Base-by-base conservation (phyloP, 2,329 filamentous ascomycete genomes). In the Diplodia corticola region DNA sequence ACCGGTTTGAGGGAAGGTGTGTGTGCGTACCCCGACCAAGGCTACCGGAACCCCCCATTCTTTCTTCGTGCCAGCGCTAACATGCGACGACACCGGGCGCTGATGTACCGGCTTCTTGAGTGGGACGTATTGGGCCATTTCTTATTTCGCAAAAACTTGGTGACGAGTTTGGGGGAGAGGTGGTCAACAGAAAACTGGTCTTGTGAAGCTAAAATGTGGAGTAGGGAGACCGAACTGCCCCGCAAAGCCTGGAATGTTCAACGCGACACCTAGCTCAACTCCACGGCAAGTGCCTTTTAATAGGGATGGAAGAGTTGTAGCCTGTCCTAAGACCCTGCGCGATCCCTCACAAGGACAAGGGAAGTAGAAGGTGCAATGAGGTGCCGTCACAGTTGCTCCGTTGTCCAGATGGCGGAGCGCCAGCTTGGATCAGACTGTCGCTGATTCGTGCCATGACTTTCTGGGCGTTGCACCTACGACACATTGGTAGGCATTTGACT, bases 1-100 rank as follows among this genome's bases (percentile, higher is more conserved):
- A 22, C 10, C 9, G n/a, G 4, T 5, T 15, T 17, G 13, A 44
- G n/a, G 9, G 7, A 22, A 26, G 5, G 33, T n/a, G 12, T 12
- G 12, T 12, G 7, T 10, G 40, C 63, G 5, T 49, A 65, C 64
- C 15, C 28, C 53, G 20, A 65, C 24, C 30, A 65, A 20, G 12
- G 12, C 28, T 17, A 60, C 53, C n/a, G 64, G 64, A 20, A 65
- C 4, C 1, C 64, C 64, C 53, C 53, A 65, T 51, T 20, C 64
- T 13, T 51, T 65, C 5, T 12, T 44, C 33, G 12, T 51, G 4
- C 5, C 9, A n/a, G 4, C 12, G 7, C 4, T 10, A 9, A 53
- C 30, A 7, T 40, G 30, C 33, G 30, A 33, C 5, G 64, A 65
- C 5, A 46, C 30, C 10, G 64, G 64, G 15, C 54, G 30, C 13